These are phyloP conservation scores for Solanum bukasovii DNA, from an alignment of 257 asterid species.

Conservation along the genomic window DNA sequence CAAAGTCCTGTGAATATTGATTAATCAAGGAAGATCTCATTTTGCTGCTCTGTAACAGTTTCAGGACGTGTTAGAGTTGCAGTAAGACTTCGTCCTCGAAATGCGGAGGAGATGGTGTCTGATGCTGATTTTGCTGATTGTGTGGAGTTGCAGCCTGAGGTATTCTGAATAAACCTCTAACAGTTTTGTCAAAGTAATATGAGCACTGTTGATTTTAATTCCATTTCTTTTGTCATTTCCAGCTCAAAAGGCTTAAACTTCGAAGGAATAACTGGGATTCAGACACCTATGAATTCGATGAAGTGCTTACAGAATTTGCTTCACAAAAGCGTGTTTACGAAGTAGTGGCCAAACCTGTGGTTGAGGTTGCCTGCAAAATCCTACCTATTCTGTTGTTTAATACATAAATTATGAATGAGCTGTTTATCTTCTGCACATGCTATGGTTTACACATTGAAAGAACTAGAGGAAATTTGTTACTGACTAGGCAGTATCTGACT, in stretches of 20 bases:
- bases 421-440: neutral
- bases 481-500: neutral
- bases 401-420: neutral
- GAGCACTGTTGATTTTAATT: neutral
- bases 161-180: conserved; percentile 1
- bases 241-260: conserved; percentile 82
- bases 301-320: conserved; percentile 71
- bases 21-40: neutral
- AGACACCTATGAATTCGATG: conserved; percentile 86
- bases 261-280: conserved; percentile 86
- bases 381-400: neutral
- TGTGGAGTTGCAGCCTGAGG: conserved; percentile 96
- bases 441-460: neutral
- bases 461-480: neutral
- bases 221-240: conserved; percentile 10
- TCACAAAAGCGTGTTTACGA: conserved; percentile 92
- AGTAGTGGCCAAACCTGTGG: conserved; percentile 93
- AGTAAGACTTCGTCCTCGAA: conserved; percentile 76
- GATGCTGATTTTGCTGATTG: conserved; percentile 92
- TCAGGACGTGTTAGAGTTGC: conserved; percentile 83
- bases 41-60: conserved; percentile 25
- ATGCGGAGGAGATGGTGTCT: conserved; percentile 64
- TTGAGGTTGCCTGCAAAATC: conserved; percentile 42
- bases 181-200: neutral
- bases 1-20: neutral